These are phyloP conservation scores for Glonium stellatum DNA, from an alignment of 495 filamentous ascomycete species.

Conservation along the genomic window DNA sequence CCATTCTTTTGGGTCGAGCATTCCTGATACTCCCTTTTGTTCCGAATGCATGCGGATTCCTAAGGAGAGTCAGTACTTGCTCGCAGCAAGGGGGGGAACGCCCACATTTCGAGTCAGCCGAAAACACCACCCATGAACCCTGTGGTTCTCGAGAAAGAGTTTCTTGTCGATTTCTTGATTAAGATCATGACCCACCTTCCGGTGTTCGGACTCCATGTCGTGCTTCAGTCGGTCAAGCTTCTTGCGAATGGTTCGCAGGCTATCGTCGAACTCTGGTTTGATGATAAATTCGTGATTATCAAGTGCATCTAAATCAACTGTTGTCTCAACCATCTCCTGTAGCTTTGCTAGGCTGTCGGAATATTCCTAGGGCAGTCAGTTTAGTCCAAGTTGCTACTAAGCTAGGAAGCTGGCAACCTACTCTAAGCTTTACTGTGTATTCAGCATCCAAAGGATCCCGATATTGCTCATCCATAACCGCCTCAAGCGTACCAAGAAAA, in stretches of 20 bases:
- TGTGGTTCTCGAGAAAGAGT: slow-evolving; percentile 94
- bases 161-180: slow-evolving; percentile 95
- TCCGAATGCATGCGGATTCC: slow-evolving; percentile 87
- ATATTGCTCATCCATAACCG: slow-evolving; percentile 92
- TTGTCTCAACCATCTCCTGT: slow-evolving; percentile 98
- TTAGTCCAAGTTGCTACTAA: background rate
- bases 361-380: slow-evolving; percentile 42
- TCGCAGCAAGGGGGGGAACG: background rate
- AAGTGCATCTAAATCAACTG: slow-evolving; percentile 89
- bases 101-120: slow-evolving; percentile 66
- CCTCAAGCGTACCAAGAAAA: slow-evolving; percentile 81
- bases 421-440: slow-evolving; percentile 73
- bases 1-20: slow-evolving; percentile 98
- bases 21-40: slow-evolving; percentile 83
- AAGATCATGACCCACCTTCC: slow-evolving; percentile 69
- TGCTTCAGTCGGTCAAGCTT: slow-evolving; percentile 77
- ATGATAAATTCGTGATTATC: slow-evolving; percentile 98
- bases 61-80: background rate
- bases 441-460: slow-evolving; percentile 78
- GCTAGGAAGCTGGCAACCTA: background rate
- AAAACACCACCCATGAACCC: slow-evolving; percentile 94
- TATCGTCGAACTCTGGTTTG: slow-evolving; percentile 95
- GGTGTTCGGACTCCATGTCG: slow-evolving; percentile 81
- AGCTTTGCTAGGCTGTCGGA: slow-evolving; percentile 77
- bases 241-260: slow-evolving; percentile 77